phyloP scores from a whole-genome alignment of 176 grass and related monocot genomes.

The Eleusine coracana region DNA sequence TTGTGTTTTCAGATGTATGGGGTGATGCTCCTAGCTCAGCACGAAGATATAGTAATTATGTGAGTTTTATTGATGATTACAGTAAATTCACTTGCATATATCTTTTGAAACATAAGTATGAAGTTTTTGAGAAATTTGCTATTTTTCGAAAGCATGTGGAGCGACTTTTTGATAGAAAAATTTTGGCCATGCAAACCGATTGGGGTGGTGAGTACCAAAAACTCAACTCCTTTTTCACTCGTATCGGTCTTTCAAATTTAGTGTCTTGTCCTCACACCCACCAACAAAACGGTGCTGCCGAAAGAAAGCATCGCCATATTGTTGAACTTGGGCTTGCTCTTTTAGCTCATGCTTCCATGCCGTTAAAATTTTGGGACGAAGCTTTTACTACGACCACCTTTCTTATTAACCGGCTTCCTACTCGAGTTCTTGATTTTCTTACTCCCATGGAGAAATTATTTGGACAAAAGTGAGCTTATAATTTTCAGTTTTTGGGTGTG shows the following conservation, averaged over 20 bases:
- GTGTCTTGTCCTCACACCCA: not conserved
- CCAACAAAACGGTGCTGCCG: not conserved
- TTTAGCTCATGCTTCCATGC: not conserved
- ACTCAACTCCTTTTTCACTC: not conserved
- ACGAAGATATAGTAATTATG: too few relatives aligned
- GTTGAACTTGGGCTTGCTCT: not conserved
- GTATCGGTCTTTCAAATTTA: not conserved
- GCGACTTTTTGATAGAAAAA: not conserved
- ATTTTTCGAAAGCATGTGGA: not conserved
- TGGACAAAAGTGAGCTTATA: too few relatives aligned
- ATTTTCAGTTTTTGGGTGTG: too few relatives aligned
- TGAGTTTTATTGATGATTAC: too few relatives aligned
- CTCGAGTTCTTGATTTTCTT: not conserved
- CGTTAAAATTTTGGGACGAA: not conserved
- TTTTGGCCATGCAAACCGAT: not conserved
- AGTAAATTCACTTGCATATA: too few relatives aligned
- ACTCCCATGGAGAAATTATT: not conserved
- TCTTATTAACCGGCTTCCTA: not conserved
- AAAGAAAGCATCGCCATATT: not conserved
- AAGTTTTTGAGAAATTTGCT: not conserved
- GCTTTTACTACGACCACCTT: not conserved
- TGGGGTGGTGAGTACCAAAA: not conserved
- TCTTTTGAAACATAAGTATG: too few relatives aligned
- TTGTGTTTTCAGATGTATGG: too few relatives aligned
- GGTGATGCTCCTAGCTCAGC: too few relatives aligned